Evolutionary conservation across 2,329 filamentous ascomycete genomes (phyloP).

Genomic region (Diplodia seriata): DNA sequence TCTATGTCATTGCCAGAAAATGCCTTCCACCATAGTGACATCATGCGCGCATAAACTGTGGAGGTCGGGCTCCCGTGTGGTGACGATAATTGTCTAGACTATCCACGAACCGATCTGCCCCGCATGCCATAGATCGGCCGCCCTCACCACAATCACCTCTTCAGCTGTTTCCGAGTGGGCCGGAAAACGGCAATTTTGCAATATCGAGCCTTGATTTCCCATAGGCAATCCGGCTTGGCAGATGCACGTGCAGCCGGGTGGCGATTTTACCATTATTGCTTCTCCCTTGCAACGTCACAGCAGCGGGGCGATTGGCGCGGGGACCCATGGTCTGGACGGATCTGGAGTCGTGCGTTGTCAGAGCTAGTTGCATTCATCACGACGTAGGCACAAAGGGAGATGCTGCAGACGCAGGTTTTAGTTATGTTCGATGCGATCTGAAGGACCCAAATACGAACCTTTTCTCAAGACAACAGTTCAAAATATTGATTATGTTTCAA

Average conservation of each 20-base stretch:
- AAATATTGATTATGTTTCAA: neutral
- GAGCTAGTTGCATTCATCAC: neutral
- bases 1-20: slow-evolving; percentile 1
- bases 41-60: slow-evolving; percentile 11
- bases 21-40: neutral
- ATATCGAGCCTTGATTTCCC: neutral
- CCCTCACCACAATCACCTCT: neutral
- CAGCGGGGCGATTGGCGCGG: neutral
- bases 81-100: neutral
- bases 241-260: neutral
- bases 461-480: neutral
- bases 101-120: slow-evolving; percentile 1
- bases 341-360: neutral
- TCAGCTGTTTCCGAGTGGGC: neutral
- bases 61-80: slow-evolving; percentile 1
- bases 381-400: neutral
- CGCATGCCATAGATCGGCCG: neutral
- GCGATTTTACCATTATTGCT: neutral
- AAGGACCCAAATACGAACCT: neutral
- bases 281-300: neutral
- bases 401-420: no score
- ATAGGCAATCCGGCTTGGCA: neutral
- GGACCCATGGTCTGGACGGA: neutral
- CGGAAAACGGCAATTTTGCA: neutral
- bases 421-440: no score